Evolutionary conservation across 2,329 filamentous ascomycete genomes (phyloP).

Genomic region (Xylaria sp.): DNA sequence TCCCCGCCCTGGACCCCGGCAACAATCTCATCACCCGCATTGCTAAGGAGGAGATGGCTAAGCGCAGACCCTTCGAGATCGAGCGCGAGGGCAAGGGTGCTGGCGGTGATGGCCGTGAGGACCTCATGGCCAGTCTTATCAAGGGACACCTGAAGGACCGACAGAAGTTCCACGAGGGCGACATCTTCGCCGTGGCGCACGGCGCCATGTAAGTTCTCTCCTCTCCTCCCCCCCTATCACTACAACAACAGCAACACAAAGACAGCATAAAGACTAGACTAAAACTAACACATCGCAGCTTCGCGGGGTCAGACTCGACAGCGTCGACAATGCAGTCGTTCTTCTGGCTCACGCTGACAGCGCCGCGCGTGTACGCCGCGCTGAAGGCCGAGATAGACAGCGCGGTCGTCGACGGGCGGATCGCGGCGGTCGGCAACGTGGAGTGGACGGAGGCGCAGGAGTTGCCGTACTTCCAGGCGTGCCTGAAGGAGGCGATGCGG

Average conservation of each 20-base stretch:
- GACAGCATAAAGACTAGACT: no score
- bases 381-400: slow-evolving; percentile 52
- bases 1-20: slow-evolving; percentile 50
- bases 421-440: slow-evolving; percentile 50
- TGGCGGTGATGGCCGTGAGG: slow-evolving; percentile 52
- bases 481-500: slow-evolving; percentile 61
- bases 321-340: slow-evolving; percentile 64
- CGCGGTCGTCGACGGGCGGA: slow-evolving; percentile 44
- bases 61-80: slow-evolving; percentile 53
- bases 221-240: not conserved
- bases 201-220: slow-evolving; percentile 56
- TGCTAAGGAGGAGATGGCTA: slow-evolving; percentile 55
- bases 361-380: slow-evolving; percentile 47
- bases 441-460: slow-evolving; percentile 54
- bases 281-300: slow-evolving; percentile 44
- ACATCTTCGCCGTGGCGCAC: slow-evolving; percentile 63
- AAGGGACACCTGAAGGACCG: slow-evolving; percentile 58
- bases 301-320: slow-evolving; percentile 66
- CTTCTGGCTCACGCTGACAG: slow-evolving; percentile 56
- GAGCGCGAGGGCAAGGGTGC: slow-evolving; percentile 49
- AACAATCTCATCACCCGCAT: slow-evolving; percentile 58
- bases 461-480: slow-evolving; percentile 61
- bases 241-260: not conserved
- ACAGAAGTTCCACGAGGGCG: slow-evolving; percentile 53
- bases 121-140: slow-evolving; percentile 58